A percentile compares a stretch with the other conserved stretches of the same genome.
These are phyloP conservation scores for Plasmopara muralis DNA, from an alignment of 352 stramenopile genomes.

Conservation along the genomic window DNA sequence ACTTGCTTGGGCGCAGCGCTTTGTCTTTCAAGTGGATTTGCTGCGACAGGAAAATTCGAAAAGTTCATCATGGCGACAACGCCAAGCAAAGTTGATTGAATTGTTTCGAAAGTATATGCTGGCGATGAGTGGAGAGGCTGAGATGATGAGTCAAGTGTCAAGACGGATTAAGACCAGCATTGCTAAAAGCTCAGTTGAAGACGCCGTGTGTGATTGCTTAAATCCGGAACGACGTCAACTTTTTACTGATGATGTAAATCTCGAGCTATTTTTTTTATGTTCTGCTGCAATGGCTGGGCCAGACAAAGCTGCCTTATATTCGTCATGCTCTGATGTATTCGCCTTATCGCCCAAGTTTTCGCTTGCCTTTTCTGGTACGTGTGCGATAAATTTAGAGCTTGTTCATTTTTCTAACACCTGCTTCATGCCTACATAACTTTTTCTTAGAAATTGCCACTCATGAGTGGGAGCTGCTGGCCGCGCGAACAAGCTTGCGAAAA, in stretches of 20 bases:
- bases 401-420: background rate
- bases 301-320: slow-evolving; percentile 31
- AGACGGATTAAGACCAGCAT: slow-evolving; percentile 16
- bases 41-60: slow-evolving; percentile 12
- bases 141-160: slow-evolving; percentile 26
- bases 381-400: background rate
- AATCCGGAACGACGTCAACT: slow-evolving; percentile 34
- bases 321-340: slow-evolving; percentile 27
- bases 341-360: slow-evolving; percentile 34
- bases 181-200: slow-evolving; percentile 19
- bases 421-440: background rate
- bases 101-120: slow-evolving; percentile 37
- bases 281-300: slow-evolving; percentile 16
- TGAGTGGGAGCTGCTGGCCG: slow-evolving; percentile 43
- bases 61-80: slow-evolving; percentile 6
- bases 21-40: slow-evolving; percentile 35
- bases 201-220: slow-evolving; percentile 36
- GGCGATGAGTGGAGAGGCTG: slow-evolving; percentile 33
- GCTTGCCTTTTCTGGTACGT: slow-evolving; percentile 38
- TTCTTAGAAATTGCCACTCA: slow-evolving; percentile 29
- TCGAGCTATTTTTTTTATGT: slow-evolving; percentile 41
- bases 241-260: slow-evolving; percentile 22
- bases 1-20: slow-evolving; percentile 39
- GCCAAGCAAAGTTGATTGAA: slow-evolving; percentile 15
- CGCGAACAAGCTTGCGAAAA: slow-evolving; percentile 29